Conservation (phyloP, 83 land plant species). For the Picea mariana region DNA sequence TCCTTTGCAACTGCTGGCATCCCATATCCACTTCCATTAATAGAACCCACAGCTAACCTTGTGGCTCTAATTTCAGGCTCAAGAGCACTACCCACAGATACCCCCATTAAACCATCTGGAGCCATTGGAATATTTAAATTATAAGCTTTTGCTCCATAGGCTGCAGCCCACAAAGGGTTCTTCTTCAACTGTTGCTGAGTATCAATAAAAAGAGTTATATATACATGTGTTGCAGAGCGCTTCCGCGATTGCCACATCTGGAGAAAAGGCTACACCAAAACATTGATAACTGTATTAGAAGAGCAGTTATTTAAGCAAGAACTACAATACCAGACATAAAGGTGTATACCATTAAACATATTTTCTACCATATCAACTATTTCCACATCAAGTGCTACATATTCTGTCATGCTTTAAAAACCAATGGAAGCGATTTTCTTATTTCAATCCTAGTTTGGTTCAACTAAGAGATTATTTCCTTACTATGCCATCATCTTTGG, state of each 20-base stretch:
- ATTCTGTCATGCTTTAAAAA: no score
- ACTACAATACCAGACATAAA: no score
- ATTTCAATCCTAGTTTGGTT: no score
- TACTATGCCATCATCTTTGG: no score
- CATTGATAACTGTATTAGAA: neutral
- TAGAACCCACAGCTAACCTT: neutral
- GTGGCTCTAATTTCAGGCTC: constrained; percentile 6
- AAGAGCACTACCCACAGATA: neutral
- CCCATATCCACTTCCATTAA: constrained; percentile 9
- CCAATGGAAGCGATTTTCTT: no score
- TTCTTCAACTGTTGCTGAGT: neutral
- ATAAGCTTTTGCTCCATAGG: neutral
- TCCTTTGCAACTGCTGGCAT: constrained; percentile 3
- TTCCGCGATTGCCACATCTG: neutral
- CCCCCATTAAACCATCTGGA: neutral
- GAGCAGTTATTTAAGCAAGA: no score
- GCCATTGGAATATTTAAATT: constrained; percentile 1
- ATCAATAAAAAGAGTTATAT: neutral
- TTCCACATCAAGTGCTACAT: no score
- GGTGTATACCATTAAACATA: no score
- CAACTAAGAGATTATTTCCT: no score
- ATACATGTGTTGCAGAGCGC: neutral
- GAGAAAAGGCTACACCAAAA: constrained; percentile 14
- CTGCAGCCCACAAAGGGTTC: neutral
- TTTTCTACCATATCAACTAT: no score